Evolutionary conservation across 2,329 filamentous ascomycete genomes (phyloP).

Genomic region (Hymenoscyphus scutula): DNA sequence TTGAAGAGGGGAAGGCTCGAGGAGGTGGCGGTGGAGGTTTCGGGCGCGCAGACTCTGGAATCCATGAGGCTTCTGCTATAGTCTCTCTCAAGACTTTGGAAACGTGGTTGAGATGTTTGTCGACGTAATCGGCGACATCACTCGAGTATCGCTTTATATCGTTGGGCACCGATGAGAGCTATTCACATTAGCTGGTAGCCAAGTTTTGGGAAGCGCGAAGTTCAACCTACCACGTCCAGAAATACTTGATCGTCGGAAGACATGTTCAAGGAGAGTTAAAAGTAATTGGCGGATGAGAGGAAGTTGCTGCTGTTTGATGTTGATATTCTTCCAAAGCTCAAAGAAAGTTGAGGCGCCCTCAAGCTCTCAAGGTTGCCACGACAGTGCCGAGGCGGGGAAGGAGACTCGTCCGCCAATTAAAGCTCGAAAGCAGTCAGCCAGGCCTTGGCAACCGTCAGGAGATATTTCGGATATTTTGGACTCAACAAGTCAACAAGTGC

Average conservation of each 20-base stretch:
- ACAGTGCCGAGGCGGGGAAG: too few species aligned
- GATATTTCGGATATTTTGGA: too few species aligned
- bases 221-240: constrained; percentile 65
- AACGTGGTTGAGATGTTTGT: constrained; percentile 75
- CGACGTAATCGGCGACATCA: constrained; percentile 75
- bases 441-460: too few species aligned
- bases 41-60: constrained; percentile 67
- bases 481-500: too few species aligned
- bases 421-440: too few species aligned
- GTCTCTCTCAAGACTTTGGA: constrained; percentile 69
- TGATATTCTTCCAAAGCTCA: constrained; percentile 1
- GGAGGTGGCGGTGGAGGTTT: constrained; percentile 45
- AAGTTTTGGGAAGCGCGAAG: background rate
- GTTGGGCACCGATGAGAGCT: constrained; percentile 58
- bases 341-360: constrained; percentile 16
- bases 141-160: constrained; percentile 69
- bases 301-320: background rate
- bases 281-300: background rate
- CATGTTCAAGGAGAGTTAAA: constrained; percentile 47
- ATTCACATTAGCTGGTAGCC: constrained; percentile 11
- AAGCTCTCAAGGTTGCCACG: too few species aligned
- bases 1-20: constrained; percentile 35
- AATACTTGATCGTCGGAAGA: constrained; percentile 77
- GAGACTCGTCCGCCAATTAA: too few species aligned
- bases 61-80: constrained; percentile 66